Percentiles rank a stretch among this genome's conserved stretches.
phyloP scores from a whole-genome alignment of 495 filamentous ascomycete species.

The Amphirosellinia nigrospora region DNA sequence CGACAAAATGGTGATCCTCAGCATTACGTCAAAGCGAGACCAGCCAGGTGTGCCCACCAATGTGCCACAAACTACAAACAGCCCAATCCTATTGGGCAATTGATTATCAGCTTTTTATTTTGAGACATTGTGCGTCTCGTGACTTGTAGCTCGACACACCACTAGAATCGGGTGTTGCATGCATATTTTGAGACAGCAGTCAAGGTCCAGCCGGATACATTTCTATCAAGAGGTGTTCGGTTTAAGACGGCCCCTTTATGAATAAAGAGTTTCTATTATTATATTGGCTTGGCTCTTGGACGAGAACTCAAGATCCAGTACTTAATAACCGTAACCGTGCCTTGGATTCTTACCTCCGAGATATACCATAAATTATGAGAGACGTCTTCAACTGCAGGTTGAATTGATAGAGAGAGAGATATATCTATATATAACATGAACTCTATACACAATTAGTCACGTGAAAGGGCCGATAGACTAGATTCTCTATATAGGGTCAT shows the following conservation, averaged over 20 bases:
- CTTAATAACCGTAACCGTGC: neutral
- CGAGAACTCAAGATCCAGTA: neutral
- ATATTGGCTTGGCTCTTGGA: neutral
- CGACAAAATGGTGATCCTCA: neutral
- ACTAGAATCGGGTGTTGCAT: neutral
- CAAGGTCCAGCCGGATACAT: neutral
- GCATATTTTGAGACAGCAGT: conserved; percentile 7
- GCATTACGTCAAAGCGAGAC: neutral
- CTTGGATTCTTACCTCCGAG: neutral
- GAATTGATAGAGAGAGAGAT: too few relatives aligned
- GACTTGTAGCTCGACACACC: neutral
- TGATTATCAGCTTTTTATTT: neutral
- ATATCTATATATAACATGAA: too few relatives aligned
- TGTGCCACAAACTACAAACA: neutral
- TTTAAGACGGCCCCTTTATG: neutral
- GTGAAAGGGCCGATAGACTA: neutral
- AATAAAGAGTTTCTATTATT: neutral
- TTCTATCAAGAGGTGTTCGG: neutral
- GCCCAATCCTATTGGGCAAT: conserved; percentile 3
- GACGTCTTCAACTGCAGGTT: too few relatives aligned
- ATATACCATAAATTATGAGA: too few relatives aligned
- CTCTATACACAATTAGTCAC: too few relatives aligned
- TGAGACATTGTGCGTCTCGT: conserved; percentile 10
- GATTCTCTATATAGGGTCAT: neutral
- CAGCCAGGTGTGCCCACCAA: neutral